A percentile compares a stretch with the other conserved stretches of the same genome.
These are phyloP conservation scores for Plasmodium gallinaceum DNA, from an alignment of 169 alveolate species.

Conservation along the genomic window DNA sequence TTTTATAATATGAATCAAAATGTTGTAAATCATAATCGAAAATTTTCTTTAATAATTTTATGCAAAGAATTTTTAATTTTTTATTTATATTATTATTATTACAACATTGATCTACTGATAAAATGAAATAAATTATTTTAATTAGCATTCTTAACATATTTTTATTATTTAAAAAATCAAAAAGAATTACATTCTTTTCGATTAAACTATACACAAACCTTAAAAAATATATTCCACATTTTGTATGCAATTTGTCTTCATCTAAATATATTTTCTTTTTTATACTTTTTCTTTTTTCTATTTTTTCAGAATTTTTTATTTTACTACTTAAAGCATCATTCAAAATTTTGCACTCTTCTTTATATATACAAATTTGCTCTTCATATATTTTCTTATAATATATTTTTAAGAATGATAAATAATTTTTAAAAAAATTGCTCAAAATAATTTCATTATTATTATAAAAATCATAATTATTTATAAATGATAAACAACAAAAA, in stretches of 20 bases:
- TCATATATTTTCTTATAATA: constrained; percentile 13
- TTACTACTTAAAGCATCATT: background rate
- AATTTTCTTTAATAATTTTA: background rate
- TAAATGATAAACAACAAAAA: background rate
- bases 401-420: background rate
- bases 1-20: constrained; percentile 15
- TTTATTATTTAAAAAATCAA: background rate
- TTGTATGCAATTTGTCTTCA: background rate
- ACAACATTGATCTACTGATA: constrained; percentile 19
- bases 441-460: background rate
- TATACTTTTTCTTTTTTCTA: background rate
- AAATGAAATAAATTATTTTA: constrained; percentile 27
- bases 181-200: background rate
- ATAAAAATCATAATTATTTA: background rate
- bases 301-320: background rate
- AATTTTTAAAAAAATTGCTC: background rate
- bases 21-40: background rate
- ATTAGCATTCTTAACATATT: background rate
- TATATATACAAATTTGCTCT: background rate
- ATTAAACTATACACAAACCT: background rate
- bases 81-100: background rate
- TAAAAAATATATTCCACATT: constrained; percentile 32
- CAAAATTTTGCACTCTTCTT: background rate
- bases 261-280: background rate
- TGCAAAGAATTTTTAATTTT: background rate